Evolutionary conservation across 1,284 basidiomycete genomes (phyloP), one percentile per base, ranked within the genome.

Genomic region (Ceratobasidium sp.): DNA sequence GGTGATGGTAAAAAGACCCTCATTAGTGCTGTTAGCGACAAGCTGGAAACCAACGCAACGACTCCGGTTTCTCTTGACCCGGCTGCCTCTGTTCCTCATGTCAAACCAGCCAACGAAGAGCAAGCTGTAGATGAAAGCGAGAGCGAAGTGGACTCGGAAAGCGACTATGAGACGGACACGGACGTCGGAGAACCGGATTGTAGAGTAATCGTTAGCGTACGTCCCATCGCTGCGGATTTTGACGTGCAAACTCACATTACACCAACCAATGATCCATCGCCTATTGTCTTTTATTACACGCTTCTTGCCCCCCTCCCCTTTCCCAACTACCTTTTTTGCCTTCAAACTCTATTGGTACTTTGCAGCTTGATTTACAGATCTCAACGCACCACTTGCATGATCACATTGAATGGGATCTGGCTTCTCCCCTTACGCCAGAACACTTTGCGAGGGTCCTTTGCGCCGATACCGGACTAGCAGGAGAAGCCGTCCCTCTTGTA

Each of bases 401-500:
- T 82, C 93, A 96, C 76, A 94, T 99, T 78, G 98, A 99, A 82
- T 99, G 98, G 98, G 97, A 99, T 81, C 87, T 99, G 7, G 88
- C 95, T 38, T 98, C 96, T 0, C 87, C 92, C 0, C 87, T 98
- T 18, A 96, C 96, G 0, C 97, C 97, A 0, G 92, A 97, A 79
- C 85, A 84, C 0, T 99, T 98, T 79, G 89, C 97, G 0, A 82
- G 84, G 44, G 89, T 88, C 73, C 91, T 98, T 61, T 95, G 93
- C 78, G 82, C 86, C 44, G 97, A 99, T 77, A 87, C 98, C 8
- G 96, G 95, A 1, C 86, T 99, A 0, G 86, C 91, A 0, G 93
- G 94, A 32, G 95, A 98, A 80, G 94, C 96, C 0, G 81, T 91
- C 13, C 93, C 96, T 2, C 86, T 98, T 57, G 89, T 99, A 74